Conservation (phyloP, 306 rosid species). For the Cicer pinnatifidum region DNA sequence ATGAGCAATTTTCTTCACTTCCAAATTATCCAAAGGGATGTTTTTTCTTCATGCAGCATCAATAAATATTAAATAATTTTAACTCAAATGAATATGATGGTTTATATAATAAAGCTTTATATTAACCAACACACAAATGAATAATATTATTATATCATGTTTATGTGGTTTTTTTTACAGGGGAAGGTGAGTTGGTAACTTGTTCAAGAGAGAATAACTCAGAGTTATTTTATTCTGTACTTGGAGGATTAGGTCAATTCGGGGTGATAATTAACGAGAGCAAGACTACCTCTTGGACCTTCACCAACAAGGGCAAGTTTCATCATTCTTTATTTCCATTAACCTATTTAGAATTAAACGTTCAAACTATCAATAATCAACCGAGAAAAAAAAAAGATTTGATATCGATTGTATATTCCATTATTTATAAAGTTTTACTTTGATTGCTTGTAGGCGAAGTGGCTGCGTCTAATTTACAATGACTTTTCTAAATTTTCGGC, state of each 20-base stretch:
- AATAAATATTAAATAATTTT: no score
- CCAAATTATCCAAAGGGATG: no score
- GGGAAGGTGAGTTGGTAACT: slow-evolving; percentile 65
- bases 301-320: slow-evolving; percentile 60
- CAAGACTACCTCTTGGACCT: slow-evolving; percentile 62
- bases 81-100: no score
- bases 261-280: slow-evolving; percentile 69
- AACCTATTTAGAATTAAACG: no score
- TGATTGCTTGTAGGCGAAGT: slow-evolving; percentile 55
- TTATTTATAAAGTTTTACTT: no score
- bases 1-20: no score
- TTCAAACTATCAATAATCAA: no score
- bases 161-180: slow-evolving; percentile 41
- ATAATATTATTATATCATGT: not conserved
- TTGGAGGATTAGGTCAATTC: slow-evolving; percentile 90
- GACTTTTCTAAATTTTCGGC: slow-evolving; percentile 55
- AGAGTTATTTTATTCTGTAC: slow-evolving; percentile 60
- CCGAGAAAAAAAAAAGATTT: no score
- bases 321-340: no score
- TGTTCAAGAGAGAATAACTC: slow-evolving; percentile 54
- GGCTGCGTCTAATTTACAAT: slow-evolving; percentile 62
- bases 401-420: not conserved
- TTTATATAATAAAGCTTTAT: no score
- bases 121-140: no score
- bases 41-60: no score